phyloP scores from a whole-genome alignment of 768 basidiomycete species.

The Hygrocybe punicea region DNA sequence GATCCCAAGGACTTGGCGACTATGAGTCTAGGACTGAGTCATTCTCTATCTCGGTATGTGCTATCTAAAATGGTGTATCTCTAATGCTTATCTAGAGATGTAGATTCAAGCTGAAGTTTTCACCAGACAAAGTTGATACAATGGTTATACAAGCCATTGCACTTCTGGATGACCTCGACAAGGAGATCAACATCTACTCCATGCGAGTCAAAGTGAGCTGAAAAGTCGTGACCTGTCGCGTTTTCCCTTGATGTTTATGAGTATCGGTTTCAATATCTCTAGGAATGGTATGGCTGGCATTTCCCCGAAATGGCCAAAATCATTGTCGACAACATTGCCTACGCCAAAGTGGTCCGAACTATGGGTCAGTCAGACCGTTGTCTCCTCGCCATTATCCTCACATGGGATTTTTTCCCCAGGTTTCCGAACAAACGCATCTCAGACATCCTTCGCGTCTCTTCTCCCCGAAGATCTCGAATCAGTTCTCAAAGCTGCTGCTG shows the following conservation, averaged over 20 bases:
- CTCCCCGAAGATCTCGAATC: slow-evolving; percentile 97
- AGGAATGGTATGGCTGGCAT: slow-evolving; percentile 99
- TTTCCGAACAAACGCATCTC: slow-evolving; percentile 89
- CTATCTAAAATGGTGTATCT: not conserved
- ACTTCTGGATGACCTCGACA: slow-evolving; percentile 95
- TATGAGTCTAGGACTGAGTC: slow-evolving; percentile 96
- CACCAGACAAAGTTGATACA: slow-evolving; percentile 98
- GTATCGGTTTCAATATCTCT: slow-evolving; percentile 2
- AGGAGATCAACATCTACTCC: slow-evolving; percentile 98
- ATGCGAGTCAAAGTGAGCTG: slow-evolving; percentile 92
- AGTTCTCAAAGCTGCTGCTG: slow-evolving; percentile 90
- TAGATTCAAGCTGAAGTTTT: slow-evolving; percentile 99
- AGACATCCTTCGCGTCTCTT: slow-evolving; percentile 82
- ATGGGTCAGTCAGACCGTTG: slow-evolving; percentile 62
- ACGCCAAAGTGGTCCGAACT: slow-evolving; percentile 86
- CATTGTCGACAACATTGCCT: slow-evolving; percentile 93
- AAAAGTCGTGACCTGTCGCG: not conserved
- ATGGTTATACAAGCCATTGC: slow-evolving; percentile 99
- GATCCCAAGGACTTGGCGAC: slow-evolving; percentile 94
- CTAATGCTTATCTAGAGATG: not conserved
- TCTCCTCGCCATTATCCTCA: not conserved
- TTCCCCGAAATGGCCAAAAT: slow-evolving; percentile 99
- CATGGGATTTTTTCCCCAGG: slow-evolving; percentile 41
- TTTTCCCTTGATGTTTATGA: slow-evolving; percentile 1
- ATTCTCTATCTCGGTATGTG: slow-evolving; percentile 86